Conservation (phyloP, 768 basidiomycete genomes). For the Boletus huronensis region DNA sequence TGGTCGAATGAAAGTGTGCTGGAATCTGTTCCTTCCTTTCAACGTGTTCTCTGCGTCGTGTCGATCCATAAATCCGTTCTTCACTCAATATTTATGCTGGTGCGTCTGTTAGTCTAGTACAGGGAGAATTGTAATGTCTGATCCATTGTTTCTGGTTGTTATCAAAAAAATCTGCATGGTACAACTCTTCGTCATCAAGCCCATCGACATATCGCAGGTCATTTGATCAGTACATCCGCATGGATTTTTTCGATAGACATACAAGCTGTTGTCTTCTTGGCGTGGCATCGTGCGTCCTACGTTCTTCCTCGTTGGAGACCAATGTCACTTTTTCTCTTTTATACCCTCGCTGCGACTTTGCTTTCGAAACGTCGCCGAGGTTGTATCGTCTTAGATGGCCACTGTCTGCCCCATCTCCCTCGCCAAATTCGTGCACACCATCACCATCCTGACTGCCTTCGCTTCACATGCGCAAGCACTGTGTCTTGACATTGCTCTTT, state of each 20-base stretch:
- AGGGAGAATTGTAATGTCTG: not conserved
- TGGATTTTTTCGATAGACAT: not conserved
- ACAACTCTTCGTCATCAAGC: not conserved
- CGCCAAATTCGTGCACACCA: not conserved
- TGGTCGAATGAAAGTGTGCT: not conserved
- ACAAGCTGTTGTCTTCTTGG: not conserved
- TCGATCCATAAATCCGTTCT: not conserved
- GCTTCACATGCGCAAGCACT: not conserved
- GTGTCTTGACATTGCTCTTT: not conserved
- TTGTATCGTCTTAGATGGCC: not conserved
- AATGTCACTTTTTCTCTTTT: not conserved
- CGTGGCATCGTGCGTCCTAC: not conserved
- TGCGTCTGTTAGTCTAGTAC: constrained; percentile 3
- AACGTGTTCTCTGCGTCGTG: not conserved
- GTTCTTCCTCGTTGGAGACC: not conserved
- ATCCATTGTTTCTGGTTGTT: not conserved
- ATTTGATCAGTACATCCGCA: not conserved
- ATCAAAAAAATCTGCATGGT: not conserved
- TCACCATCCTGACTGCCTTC: not conserved
- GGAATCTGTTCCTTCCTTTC: not conserved
- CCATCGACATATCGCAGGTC: not conserved
- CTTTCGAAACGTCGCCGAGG: not conserved
- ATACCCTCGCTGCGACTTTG: not conserved
- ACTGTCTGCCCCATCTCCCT: not conserved
- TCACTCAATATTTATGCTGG: not conserved